Percentiles rank a stretch among this genome's conserved stretches.
phyloP scores from a whole-genome alignment of 371 early-diverging fungal genomes.

The Funneliformis caledonium region DNA sequence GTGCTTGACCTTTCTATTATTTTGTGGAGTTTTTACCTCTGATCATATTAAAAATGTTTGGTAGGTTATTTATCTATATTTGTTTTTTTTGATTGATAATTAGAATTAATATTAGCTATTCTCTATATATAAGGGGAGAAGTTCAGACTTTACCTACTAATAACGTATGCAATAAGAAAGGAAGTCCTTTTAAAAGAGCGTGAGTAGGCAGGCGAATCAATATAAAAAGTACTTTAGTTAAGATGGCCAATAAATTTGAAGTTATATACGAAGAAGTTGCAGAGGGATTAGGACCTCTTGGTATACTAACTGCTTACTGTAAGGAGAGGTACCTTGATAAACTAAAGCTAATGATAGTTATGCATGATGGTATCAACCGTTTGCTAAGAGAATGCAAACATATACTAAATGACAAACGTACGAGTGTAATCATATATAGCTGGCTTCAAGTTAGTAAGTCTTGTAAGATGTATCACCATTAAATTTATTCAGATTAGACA shows the following conservation, averaged over 20 bases:
- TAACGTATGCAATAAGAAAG: constrained; percentile 6
- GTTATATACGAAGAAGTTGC: background rate
- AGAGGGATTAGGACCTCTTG: background rate
- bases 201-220: background rate
- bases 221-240: background rate
- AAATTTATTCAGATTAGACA: background rate
- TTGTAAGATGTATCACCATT: background rate
- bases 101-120: constrained; percentile 3
- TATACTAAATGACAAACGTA: background rate
- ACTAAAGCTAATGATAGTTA: background rate
- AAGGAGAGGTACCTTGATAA: background rate
- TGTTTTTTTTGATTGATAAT: background rate
- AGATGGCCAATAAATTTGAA: background rate
- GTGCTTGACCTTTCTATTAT: background rate
- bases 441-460: constrained; percentile 6
- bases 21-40: constrained; percentile 4
- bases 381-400: background rate
- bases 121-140: constrained; percentile 18
- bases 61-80: too few species aligned
- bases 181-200: constrained; percentile 6
- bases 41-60: background rate
- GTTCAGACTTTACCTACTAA: constrained; percentile 12
- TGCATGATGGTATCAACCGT: background rate
- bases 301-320: background rate
- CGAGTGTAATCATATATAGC: background rate